Percentiles rank a stretch among this genome's conserved stretches.
These are phyloP conservation scores for Mycena crocata DNA, from an alignment of 768 basidiomycete species.

Conservation along the genomic window DNA sequence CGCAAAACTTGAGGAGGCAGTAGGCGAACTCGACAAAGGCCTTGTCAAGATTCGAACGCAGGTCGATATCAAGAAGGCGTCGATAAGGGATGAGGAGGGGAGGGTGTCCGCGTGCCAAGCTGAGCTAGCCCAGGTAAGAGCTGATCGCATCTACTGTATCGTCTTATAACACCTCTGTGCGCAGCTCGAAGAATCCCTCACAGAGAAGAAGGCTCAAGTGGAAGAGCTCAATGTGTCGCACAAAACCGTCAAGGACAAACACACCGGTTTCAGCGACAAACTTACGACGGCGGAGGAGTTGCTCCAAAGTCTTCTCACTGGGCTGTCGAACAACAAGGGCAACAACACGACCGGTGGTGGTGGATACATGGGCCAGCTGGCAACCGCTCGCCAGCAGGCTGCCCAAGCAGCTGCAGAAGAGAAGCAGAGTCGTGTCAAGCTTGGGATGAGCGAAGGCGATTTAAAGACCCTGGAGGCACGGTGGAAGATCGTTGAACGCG, in stretches of 20 bases:
- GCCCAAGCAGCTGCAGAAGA: constrained; percentile 87
- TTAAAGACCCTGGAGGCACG: constrained; percentile 78
- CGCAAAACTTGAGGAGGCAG: constrained; percentile 85
- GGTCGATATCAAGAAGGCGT: constrained; percentile 81
- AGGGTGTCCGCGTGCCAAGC: constrained; percentile 62
- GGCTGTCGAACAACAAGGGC: constrained; percentile 77
- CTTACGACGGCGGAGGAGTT: constrained; percentile 87
- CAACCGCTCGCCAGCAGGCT: constrained; percentile 80
- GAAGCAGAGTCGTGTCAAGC: constrained; percentile 81
- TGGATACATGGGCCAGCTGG: constrained; percentile 97
- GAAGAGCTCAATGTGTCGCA: constrained; percentile 65
- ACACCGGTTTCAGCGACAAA: constrained; percentile 68
- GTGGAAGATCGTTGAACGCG: constrained; percentile 87
- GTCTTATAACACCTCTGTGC: neutral
- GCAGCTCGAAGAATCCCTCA: constrained; percentile 68
- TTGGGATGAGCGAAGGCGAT: constrained; percentile 84
- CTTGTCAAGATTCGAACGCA: constrained; percentile 88
- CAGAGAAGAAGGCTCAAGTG: constrained; percentile 72
- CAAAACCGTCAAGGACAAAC: constrained; percentile 73
- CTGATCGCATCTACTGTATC: neutral
- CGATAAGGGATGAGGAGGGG: constrained; percentile 83
- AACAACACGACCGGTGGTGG: constrained; percentile 76
- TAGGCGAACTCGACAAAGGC: constrained; percentile 80
- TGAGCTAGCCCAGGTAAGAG: constrained; percentile 71
- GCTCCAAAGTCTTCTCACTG: constrained; percentile 94